Percentiles rank a stretch among this genome's conserved stretches.
Conservation (phyloP, 768 basidiomycete species). For the Xerocomus spinulosus region DNA sequence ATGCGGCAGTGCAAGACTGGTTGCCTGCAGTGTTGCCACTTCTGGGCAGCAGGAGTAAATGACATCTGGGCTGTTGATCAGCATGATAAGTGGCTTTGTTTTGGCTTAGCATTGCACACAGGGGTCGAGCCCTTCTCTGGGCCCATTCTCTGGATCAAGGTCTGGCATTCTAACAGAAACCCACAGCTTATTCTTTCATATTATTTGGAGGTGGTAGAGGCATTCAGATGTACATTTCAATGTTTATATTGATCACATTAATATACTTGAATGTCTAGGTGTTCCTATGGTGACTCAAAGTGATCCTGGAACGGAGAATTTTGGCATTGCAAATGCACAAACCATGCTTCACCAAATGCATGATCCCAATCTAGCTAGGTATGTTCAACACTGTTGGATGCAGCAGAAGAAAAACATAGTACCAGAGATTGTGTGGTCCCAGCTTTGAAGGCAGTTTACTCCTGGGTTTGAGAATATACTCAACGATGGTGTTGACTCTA, state of each 20-base stretch:
- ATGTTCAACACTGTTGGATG: slow-evolving; percentile 41
- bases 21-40: slow-evolving; percentile 27
- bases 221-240: background rate
- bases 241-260: background rate
- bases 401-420: slow-evolving; percentile 37
- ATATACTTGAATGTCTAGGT: background rate
- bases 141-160: background rate
- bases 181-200: slow-evolving; percentile 1
- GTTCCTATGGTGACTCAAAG: background rate
- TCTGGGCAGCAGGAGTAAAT: slow-evolving; percentile 40
- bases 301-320: slow-evolving; percentile 4
- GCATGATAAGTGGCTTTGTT: slow-evolving; percentile 1
- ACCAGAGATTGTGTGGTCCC: slow-evolving; percentile 33
- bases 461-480: too few relatives aligned
- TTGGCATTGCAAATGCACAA: too few relatives aligned
- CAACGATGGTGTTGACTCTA: too few relatives aligned
- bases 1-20: slow-evolving; percentile 14
- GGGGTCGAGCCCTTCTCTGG: slow-evolving; percentile 1
- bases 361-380: slow-evolving; percentile 36
- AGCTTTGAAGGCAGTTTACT: too few relatives aligned
- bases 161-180: slow-evolving; percentile 3
- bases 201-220: background rate
- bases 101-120: background rate
- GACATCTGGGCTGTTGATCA: slow-evolving; percentile 17
- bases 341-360: background rate